A percentile compares a stretch with the other conserved stretches of the same genome.
Conservation (phyloP, 225 moss, liverwort and hornwort genomes). For the Marchantia paleacea region DNA sequence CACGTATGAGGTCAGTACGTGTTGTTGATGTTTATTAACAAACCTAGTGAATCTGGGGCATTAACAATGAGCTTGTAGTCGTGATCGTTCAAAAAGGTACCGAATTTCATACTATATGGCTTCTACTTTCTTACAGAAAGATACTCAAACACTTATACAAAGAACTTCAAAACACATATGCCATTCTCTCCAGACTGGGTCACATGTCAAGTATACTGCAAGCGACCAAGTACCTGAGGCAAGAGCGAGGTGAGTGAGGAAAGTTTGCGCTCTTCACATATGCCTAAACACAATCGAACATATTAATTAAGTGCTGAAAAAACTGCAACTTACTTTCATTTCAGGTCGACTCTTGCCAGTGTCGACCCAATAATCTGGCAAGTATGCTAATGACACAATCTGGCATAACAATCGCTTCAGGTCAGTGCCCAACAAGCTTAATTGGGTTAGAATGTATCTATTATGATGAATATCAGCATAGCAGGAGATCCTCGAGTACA, state of each 20-base stretch:
- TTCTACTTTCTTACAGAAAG: too few species aligned
- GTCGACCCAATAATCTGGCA: constrained; percentile 6
- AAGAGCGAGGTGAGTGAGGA: constrained; percentile 77
- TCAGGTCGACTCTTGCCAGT: not conserved
- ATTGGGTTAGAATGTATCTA: too few species aligned
- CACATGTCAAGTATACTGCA: not conserved
- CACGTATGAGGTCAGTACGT: too few species aligned
- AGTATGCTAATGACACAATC: constrained; percentile 15
- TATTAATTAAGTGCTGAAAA: not conserved
- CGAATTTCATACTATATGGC: too few species aligned
- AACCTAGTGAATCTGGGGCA: too few species aligned
- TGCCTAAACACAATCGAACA: constrained; percentile 35
- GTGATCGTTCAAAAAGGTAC: too few species aligned
- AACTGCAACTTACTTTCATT: constrained; percentile 3
- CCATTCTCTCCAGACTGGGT: not conserved
- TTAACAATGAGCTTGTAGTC: too few species aligned
- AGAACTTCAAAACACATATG: not conserved
- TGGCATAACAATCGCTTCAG: constrained; percentile 1
- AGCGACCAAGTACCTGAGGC: constrained; percentile 48
- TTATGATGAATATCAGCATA: not conserved
- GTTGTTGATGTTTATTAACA: too few species aligned
- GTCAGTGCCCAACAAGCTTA: not conserved
- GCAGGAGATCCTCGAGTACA: not conserved
- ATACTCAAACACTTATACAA: not conserved
- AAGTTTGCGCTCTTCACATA: constrained; percentile 73